Evolutionary conservation across 345 rosid species (phyloP).

Genomic region (Gynandropsis gynandra): DNA sequence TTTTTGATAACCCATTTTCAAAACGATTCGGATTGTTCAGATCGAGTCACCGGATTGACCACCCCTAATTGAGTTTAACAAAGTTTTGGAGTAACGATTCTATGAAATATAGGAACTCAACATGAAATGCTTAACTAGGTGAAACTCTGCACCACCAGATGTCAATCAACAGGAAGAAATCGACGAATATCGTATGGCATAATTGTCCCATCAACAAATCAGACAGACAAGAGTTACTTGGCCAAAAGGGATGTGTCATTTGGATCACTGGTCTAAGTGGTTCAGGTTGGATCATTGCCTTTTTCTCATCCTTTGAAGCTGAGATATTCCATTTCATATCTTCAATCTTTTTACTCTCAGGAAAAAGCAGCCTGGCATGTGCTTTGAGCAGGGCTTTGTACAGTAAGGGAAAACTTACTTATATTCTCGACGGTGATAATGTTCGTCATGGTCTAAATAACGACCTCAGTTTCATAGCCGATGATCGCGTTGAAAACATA

Average conservation of each 20-base stretch:
- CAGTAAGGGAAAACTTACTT: conserved; percentile 48
- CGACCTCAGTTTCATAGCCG: conserved; percentile 52
- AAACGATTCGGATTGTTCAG: too few species aligned
- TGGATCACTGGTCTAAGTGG: conserved; percentile 88
- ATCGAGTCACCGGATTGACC: too few species aligned
- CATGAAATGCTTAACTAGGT: conserved; percentile 31
- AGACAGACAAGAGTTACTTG: conserved; percentile 50
- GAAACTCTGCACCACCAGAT: conserved; percentile 33
- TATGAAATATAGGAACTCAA: background rate
- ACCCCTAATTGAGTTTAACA: too few species aligned
- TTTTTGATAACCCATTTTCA: too few species aligned
- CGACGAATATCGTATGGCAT: conserved; percentile 69
- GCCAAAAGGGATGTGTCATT: conserved; percentile 70
- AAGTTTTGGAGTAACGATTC: too few species aligned
- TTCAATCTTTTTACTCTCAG: conserved; percentile 24
- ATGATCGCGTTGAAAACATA: conserved; percentile 64
- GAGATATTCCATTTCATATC: background rate
- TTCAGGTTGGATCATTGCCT: conserved; percentile 52
- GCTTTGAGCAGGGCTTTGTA: conserved; percentile 45
- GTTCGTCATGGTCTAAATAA: conserved; percentile 65
- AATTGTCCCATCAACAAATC: conserved; percentile 43
- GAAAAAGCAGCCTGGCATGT: conserved; percentile 73
- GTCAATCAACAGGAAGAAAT: conserved; percentile 38
- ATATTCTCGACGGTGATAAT: conserved; percentile 74
- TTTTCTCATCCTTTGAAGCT: background rate